Percentiles rank a stretch among this genome's conserved stretches.
These are phyloP conservation scores for Canavalia ensiformis DNA, from an alignment of 306 rosid species.

Conservation along the genomic window DNA sequence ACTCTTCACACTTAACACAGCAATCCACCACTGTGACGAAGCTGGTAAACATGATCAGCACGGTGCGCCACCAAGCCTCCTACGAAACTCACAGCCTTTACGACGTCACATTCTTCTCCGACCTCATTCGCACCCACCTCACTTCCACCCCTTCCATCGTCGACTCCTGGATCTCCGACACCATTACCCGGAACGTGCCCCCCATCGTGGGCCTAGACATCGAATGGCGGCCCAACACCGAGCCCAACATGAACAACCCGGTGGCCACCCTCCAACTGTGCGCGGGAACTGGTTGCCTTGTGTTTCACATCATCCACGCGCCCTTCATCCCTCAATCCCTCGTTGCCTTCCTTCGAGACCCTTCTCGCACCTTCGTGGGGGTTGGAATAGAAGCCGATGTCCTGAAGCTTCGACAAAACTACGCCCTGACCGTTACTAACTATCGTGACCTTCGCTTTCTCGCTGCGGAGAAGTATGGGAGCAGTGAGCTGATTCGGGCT, in stretches of 20 bases:
- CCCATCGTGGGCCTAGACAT: slow-evolving; percentile 40
- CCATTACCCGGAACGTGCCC: background rate
- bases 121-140: slow-evolving; percentile 38
- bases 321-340: slow-evolving; percentile 24
- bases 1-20: too few species aligned
- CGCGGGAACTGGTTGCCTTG: slow-evolving; percentile 20
- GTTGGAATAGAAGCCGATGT: slow-evolving; percentile 30
- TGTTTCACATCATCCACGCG: slow-evolving; percentile 39
- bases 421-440: background rate
- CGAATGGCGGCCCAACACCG: slow-evolving; percentile 44
- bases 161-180: slow-evolving; percentile 44
- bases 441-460: slow-evolving; percentile 16
- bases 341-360: background rate
- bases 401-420: slow-evolving; percentile 20
- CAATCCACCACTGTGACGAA: too few species aligned
- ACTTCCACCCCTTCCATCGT: slow-evolving; percentile 45
- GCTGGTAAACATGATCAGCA: too few species aligned
- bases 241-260: slow-evolving; percentile 17
- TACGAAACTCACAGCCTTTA: slow-evolving; percentile 41
- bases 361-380: slow-evolving; percentile 20
- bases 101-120: slow-evolving; percentile 42
- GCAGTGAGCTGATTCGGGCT: background rate
- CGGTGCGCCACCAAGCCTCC: background rate
- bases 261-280: slow-evolving; percentile 37
- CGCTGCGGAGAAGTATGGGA: background rate